Conservation (phyloP, 2,329 filamentous ascomycete genomes). For the Aspergillus versicolor region DNA sequence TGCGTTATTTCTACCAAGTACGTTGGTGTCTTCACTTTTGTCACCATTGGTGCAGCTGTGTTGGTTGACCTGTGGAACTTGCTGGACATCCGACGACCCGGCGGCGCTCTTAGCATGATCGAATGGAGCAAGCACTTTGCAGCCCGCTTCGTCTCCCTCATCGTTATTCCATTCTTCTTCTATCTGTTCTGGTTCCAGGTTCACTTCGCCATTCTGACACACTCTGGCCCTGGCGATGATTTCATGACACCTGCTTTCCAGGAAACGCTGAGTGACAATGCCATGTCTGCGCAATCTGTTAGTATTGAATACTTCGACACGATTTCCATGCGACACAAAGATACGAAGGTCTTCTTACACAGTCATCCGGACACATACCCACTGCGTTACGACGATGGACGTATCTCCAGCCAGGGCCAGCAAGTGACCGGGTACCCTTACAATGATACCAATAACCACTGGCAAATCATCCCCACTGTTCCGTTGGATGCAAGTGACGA, state of each 20-base stretch:
- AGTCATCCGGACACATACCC: constrained; percentile 88
- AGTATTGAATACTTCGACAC: constrained; percentile 87
- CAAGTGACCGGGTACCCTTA: constrained; percentile 97
- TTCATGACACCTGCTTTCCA: constrained; percentile 99
- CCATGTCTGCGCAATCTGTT: constrained; percentile 83
- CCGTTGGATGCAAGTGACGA: constrained; percentile 54
- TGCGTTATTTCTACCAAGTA: constrained; percentile 99
- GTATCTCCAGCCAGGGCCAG: constrained; percentile 95
- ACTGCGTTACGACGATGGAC: constrained; percentile 92
- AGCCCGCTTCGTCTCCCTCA: constrained; percentile 80
- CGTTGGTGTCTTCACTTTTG: constrained; percentile 92
- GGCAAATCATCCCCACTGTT: constrained; percentile 79
- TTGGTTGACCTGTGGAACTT: constrained; percentile 94
- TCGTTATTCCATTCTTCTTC: constrained; percentile 91
- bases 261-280: constrained; percentile 91
- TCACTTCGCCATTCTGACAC: constrained; percentile 84
- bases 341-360: constrained; percentile 94
- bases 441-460: constrained; percentile 98
- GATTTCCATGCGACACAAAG: constrained; percentile 90
- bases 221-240: constrained; percentile 92
- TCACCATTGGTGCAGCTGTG: constrained; percentile 93
- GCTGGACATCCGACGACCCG: constrained; percentile 80
- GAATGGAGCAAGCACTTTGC: constrained; percentile 87
- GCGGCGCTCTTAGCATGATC: constrained; percentile 74
- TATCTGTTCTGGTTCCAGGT: constrained; percentile 99